These are phyloP conservation scores for Ceratocystis alfenasii DNA, from an alignment of 2,329 filamentous ascomycete genomes.

Conservation along the genomic window DNA sequence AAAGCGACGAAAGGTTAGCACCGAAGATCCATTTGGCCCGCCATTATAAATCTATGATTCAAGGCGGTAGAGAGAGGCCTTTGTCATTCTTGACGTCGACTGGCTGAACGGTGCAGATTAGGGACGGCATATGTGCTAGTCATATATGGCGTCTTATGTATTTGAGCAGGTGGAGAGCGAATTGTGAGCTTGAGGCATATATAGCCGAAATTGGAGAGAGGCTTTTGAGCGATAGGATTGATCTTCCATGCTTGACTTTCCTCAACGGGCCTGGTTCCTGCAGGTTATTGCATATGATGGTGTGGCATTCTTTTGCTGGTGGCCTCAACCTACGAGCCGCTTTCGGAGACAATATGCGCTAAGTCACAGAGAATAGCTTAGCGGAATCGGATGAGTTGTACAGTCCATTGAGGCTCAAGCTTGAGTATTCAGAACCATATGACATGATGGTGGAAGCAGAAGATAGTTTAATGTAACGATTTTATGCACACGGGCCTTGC, in stretches of 20 bases:
- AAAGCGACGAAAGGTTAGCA: conserved; percentile 38
- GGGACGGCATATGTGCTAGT: not conserved
- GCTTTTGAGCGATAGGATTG: not conserved
- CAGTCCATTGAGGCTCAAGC: not conserved
- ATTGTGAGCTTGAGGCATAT: not conserved
- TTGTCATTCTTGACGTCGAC: not conserved
- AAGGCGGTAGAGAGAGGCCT: not conserved
- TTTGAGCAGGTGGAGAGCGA: not conserved
- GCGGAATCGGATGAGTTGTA: not conserved
- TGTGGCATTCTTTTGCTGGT: not conserved
- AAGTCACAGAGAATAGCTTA: not conserved
- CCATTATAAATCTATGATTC: conserved; percentile 25
- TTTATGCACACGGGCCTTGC: not conserved
- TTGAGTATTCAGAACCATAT: not conserved
- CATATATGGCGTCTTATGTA: not conserved
- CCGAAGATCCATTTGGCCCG: conserved; percentile 40
- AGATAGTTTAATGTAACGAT: not conserved
- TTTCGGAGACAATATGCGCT: not conserved
- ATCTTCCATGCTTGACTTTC: not conserved
- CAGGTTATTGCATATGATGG: not conserved
- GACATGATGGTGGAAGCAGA: not conserved
- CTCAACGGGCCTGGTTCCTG: not conserved
- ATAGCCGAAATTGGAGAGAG: not conserved
- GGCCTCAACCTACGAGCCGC: not conserved
- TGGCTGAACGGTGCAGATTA: not conserved